phyloP scores from a whole-genome alignment of 805 yeast species.

The Helenozyma rhizophorensis region DNA sequence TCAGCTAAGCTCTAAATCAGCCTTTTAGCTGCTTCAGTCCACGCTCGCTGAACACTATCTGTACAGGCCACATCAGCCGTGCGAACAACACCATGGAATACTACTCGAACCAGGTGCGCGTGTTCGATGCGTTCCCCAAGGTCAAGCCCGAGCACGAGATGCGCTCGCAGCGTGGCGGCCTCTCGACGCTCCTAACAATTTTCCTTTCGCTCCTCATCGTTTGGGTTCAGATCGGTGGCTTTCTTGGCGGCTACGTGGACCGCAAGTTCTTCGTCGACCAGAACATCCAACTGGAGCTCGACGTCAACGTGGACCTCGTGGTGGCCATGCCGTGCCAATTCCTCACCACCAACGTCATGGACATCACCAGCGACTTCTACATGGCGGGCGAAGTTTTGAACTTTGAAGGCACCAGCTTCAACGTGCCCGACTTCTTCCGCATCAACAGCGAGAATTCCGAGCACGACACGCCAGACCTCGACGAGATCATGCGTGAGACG shows the following conservation, averaged over 20 bases:
- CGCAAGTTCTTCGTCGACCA: conserved; percentile 75
- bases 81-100: conserved; percentile 25
- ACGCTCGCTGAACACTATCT: no score
- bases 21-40: no score
- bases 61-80: no score
- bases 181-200: conserved; percentile 62
- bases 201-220: conserved; percentile 60
- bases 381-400: conserved; percentile 73
- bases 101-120: conserved; percentile 36
- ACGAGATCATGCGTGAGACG: conserved; percentile 61
- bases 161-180: conserved; percentile 73
- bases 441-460: conserved; percentile 43
- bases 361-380: conserved; percentile 70
- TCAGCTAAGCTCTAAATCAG: no score
- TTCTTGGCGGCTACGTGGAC: conserved; percentile 74
- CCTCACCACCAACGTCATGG: conserved; percentile 72
- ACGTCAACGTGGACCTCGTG: conserved; percentile 72
- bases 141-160: conserved; percentile 55
- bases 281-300: conserved; percentile 50
- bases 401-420: conserved; percentile 60
- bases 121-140: conserved; percentile 46
- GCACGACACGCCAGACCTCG: conserved; percentile 59
- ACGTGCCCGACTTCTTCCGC: conserved; percentile 46
- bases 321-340: conserved; percentile 82
- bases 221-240: conserved; percentile 84